Conservation (phyloP, 306 rosid species). For the Acacia confusa region DNA sequence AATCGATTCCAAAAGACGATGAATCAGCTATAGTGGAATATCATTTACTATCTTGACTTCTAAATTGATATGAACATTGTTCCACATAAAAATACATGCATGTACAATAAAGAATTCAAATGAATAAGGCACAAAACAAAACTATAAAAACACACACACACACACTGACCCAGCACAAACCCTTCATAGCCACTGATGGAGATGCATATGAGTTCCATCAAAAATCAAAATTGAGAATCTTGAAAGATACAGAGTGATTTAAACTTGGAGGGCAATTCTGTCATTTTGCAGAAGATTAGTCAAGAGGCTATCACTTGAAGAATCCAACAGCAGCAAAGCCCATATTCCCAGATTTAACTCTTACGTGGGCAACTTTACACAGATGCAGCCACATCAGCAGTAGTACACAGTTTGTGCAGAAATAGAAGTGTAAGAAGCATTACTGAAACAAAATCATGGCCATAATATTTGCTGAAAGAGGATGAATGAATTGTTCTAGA, state of each 20-base stretch:
- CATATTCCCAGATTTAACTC: neutral
- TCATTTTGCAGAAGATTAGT: too few species aligned
- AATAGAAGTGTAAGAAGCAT: neutral
- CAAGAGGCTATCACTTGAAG: too few species aligned
- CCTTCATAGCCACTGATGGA: neutral
- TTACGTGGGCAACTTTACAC: neutral
- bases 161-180: neutral
- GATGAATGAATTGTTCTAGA: conserved; percentile 42
- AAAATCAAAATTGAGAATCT: neutral
- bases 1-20: neutral
- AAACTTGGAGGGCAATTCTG: too few species aligned
- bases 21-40: conserved; percentile 5
- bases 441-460: conserved; percentile 23
- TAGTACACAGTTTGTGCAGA: neutral
- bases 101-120: conserved; percentile 35
- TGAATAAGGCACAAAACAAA: conserved; percentile 29
- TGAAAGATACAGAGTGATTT: neutral
- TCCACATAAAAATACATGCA: conserved; percentile 19
- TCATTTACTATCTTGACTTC: conserved; percentile 7
- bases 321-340: neutral
- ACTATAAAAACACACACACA: neutral
- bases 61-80: conserved; percentile 19
- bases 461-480: conserved; percentile 16
- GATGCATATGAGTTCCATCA: neutral
- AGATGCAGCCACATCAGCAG: conserved; percentile 13